Evolutionary conservation across 257 asterid species (phyloP).

Genomic region (Solanum dulcamara): DNA sequence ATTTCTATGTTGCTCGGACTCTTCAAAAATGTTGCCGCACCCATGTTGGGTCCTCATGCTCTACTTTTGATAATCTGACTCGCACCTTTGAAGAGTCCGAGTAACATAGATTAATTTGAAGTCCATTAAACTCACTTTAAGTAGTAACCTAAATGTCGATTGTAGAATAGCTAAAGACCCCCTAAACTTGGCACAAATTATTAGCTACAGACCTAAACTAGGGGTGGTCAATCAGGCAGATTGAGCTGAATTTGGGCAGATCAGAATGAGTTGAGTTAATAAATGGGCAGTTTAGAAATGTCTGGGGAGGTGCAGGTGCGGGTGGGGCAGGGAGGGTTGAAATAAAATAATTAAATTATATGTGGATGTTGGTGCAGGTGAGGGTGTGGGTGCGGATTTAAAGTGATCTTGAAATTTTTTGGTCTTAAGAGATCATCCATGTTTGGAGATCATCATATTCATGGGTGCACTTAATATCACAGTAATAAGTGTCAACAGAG

Average conservation of each 20-base stretch:
- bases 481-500: background rate
- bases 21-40: background rate
- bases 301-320: background rate
- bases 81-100: no score
- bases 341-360: background rate
- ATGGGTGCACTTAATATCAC: background rate
- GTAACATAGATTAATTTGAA: background rate
- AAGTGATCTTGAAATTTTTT: background rate
- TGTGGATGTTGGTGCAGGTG: background rate
- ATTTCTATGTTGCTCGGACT: background rate
- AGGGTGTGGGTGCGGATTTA: background rate
- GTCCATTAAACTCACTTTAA: background rate
- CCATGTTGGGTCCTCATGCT: no score
- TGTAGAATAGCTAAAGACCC: background rate
- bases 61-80: no score
- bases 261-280: background rate
- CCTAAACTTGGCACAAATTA: no score
- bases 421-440: background rate
- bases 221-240: no score
- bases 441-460: background rate
- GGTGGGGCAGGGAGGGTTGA: background rate
- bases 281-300: background rate
- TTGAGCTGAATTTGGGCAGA: background rate
- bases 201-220: no score
- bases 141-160: background rate